Base-by-base conservation (phyloP, 495 filamentous ascomycete genomes). In the Platismatia glauca region DNA sequence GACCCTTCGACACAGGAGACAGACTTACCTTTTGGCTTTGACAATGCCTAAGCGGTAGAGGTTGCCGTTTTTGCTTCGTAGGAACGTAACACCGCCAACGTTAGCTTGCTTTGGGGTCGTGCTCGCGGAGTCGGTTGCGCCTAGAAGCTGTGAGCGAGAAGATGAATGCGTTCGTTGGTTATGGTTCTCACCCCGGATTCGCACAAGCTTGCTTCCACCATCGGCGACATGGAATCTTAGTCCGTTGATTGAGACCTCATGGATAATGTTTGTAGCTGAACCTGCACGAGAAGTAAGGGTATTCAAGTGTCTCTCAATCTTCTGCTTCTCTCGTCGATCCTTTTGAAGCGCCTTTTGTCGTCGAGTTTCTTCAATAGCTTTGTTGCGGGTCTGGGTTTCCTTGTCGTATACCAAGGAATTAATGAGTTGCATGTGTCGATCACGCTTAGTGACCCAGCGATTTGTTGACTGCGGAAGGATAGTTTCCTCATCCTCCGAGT, bases 11-110 rank as follows among this genome's bases (percentile, higher is more conserved):
- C 7, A 22, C 2, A 48, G 31, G 13, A 62, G 41, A 15, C 18
- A 31, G 46, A 69, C 85, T 78, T 83, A 89, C 88, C 79, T 81
- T 66, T 83, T 82, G 52, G 79, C 81, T 69, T 84, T 84, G 58
- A 90, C 78, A 58, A 89, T 75, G 34, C 86, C 86, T 65, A 85
- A 79, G 55, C 91, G 89, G 68, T 90, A 88, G 59, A 97, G 81
- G 61, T 97, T 97, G 59, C 93, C 93, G 67, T 87, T 88, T 72
- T 94, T 95, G 74, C 89, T 96, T 60, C 93, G 83, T 65, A 90
- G 82, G 73, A 96, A 97, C 46, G 81, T 84, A 61, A 97, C 90
- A 57, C 92, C 92, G 37, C 85, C 90, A 65, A 97, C 77, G 7
- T 78, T 78, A 34, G 89, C 82, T 71, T 81, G 80, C 73, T 92